Conservation (phyloP, 1,284 basidiomycete species). For the Cerioporus squamosus region DNA sequence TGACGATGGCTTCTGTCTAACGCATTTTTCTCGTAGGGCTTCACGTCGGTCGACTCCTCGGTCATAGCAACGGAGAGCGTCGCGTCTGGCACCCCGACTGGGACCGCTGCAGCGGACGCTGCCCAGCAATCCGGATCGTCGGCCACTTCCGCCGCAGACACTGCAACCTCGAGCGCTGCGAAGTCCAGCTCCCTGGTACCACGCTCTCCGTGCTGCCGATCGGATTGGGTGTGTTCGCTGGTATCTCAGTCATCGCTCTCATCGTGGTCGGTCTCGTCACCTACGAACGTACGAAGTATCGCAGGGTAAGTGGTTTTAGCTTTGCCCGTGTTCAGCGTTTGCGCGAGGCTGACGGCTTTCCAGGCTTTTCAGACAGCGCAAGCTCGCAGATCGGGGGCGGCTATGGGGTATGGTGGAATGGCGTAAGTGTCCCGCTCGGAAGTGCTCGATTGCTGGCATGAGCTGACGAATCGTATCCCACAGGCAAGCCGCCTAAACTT, state of each 20-base stretch:
- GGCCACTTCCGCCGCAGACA: conserved; percentile 7
- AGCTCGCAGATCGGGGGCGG: conserved; percentile 63
- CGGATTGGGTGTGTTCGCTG: conserved; percentile 80
- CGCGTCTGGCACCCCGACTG: conserved; percentile 19
- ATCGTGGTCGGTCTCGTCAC: conserved; percentile 82
- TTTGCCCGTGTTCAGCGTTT: neutral
- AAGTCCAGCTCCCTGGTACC: conserved; percentile 70
- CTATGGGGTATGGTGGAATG: conserved; percentile 68
- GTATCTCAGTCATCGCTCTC: conserved; percentile 78
- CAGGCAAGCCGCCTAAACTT: conserved; percentile 29
- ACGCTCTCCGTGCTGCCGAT: conserved; percentile 76
- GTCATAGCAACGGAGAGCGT: conserved; percentile 13
- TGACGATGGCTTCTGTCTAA: neutral
- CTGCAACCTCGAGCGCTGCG: conserved; percentile 39
- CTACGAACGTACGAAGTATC: conserved; percentile 81
- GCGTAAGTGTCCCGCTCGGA: conserved; percentile 40
- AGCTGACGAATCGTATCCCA: neutral
- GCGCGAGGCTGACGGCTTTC: conserved; percentile 1
- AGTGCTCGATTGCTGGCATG: neutral
- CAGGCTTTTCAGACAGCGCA: conserved; percentile 77
- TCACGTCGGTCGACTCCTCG: conserved; percentile 13
- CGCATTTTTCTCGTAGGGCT: conserved; percentile 4
- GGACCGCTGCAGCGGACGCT: conserved; percentile 19
- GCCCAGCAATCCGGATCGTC: neutral
- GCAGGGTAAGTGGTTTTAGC: conserved; percentile 57